phyloP scores from a whole-genome alignment of 1,139 yeast species.

The Sugiyamaella pinicola region DNA sequence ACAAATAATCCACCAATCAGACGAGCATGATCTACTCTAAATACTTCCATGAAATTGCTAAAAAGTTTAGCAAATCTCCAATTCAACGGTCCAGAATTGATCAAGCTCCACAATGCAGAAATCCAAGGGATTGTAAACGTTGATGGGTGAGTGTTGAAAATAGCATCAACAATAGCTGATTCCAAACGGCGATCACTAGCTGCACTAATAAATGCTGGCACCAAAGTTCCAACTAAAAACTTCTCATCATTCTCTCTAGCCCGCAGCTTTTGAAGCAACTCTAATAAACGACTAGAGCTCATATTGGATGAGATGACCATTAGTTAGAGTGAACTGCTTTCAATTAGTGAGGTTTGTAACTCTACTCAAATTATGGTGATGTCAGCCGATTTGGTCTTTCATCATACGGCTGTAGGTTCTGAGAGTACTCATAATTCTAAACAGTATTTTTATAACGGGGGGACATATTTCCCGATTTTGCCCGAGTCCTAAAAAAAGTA shows the following conservation, averaged over 20 bases:
- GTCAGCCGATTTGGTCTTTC: no score
- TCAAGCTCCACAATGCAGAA: conserved; percentile 10
- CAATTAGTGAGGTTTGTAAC: no score
- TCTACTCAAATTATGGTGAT: no score
- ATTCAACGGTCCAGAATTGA: neutral
- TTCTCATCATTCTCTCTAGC: conserved; percentile 10
- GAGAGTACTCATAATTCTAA: no score
- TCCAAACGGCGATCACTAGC: neutral
- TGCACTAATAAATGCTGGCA: conserved; percentile 10
- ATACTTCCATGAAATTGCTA: conserved; percentile 6
- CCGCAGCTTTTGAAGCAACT: conserved; percentile 15
- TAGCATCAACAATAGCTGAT: conserved; percentile 13
- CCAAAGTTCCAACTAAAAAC: conserved; percentile 5
- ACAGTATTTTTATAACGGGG: no score
- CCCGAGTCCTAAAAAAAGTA: no score
- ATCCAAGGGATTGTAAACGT: conserved; percentile 22
- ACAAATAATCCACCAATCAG: conserved; percentile 1
- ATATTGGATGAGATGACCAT: neutral
- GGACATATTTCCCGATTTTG: no score
- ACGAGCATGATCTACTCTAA: conserved; percentile 15
- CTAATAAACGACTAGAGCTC: neutral
- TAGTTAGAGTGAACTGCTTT: neutral
- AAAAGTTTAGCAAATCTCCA: neutral
- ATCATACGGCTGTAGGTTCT: no score
- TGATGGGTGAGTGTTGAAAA: conserved; percentile 8